Base-by-base conservation (phyloP, 78 protist species). In the Salpingoeca rosetta region DNA sequence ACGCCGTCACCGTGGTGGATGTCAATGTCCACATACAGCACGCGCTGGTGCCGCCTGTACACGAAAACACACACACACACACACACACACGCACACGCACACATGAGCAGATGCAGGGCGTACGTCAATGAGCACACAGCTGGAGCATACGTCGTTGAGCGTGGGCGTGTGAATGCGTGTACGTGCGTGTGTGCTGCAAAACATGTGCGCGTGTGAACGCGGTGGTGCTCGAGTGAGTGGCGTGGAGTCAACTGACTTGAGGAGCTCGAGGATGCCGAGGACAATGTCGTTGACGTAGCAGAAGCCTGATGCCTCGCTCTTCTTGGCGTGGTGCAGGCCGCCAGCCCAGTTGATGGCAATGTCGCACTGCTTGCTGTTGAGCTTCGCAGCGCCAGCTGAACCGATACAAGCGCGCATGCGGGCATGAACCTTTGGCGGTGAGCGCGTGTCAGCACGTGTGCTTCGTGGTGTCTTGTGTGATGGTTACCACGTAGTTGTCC, bases 241-340 rank as follows among this genome's bases (percentile, higher is more conserved):
- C 96, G 39, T 87, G 79, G 87, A 44, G 92, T 38, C 44, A 7
- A 51, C 65, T 7, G 0, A 84, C 93, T 93, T 94, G 27, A 97
- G 91, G 72, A 98, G 93, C 85, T 96, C 99, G 40, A 98, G 90
- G 72, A 97, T 97, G 42, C 93, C 95, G 37, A 99, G 90, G 25
- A 97, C 99, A 41, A 98, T 97, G 90, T 98, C 99, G 85, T 98
- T 97, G 81, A 96, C 93, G 87, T 99, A 99, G 89, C 99, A 99
- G 84, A 97, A 98, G 24, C 99, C 99, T 0, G 96, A 86, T 0
- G 99, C 98, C 79, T 94, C 97, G 45, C 88, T n/a, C 79, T 93
- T 93, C 88, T 94, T 94, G 41, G 99, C 99, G 84, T 99, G 99
- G 85, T 99, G 99, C 80, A 97, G 85, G 0, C 99, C 99, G 28